phyloP scores from a whole-genome alignment of 495 filamentous ascomycete species.

The Trichoderma asperelloides region DNA sequence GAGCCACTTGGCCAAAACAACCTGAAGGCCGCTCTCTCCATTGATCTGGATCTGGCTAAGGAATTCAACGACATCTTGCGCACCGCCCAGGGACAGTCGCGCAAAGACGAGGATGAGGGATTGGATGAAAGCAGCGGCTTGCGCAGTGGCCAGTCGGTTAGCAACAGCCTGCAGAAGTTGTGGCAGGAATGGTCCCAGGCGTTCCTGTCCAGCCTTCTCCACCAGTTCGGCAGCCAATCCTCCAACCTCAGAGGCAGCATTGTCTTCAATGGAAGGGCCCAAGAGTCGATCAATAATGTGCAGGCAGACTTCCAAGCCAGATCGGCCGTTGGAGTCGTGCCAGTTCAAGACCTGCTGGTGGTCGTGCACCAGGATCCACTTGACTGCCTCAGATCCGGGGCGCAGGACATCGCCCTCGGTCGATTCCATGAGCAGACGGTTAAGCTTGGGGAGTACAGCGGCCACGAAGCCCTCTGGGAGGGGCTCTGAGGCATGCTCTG shows the following conservation, averaged over 20 bases:
- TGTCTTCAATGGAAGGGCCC: constrained; percentile 71
- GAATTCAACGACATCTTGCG: constrained; percentile 87
- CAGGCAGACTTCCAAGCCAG: constrained; percentile 79
- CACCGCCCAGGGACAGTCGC: constrained; percentile 70
- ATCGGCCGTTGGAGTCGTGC: constrained; percentile 65
- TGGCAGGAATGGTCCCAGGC: constrained; percentile 78
- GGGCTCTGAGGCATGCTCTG: constrained; percentile 71
- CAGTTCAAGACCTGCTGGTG: constrained; percentile 77
- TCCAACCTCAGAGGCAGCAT: constrained; percentile 90
- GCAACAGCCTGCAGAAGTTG: constrained; percentile 90
- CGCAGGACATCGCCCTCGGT: constrained; percentile 79
- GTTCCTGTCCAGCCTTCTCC: constrained; percentile 82
- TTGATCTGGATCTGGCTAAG: constrained; percentile 72
- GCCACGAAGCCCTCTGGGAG: constrained; percentile 81
- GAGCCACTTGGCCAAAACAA: constrained; percentile 90
- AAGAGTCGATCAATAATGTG: constrained; percentile 91
- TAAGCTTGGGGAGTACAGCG: constrained; percentile 77
- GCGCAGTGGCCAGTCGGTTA: constrained; percentile 68
- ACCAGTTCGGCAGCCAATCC: constrained; percentile 90
- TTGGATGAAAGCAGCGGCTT: constrained; percentile 74
- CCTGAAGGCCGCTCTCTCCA: constrained; percentile 65
- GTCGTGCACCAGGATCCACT: constrained; percentile 81
- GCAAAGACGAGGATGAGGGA: constrained; percentile 94
- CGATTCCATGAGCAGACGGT: constrained; percentile 66
- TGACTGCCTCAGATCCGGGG: constrained; percentile 75